phyloP scores from a whole-genome alignment of 371 early-diverging fungal genomes.

The Mucor circinelloides region DNA sequence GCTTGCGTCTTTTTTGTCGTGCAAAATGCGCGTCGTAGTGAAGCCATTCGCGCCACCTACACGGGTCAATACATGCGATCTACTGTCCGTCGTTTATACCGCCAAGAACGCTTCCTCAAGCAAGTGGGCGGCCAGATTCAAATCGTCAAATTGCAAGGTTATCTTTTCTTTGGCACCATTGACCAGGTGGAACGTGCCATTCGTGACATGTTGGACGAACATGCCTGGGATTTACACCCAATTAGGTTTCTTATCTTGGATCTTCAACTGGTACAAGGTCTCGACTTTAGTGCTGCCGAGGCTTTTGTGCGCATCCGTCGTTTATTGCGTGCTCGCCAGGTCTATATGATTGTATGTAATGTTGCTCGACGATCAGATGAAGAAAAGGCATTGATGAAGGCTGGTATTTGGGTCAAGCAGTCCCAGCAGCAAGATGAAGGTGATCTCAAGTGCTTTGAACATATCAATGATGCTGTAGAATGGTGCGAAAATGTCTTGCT shows the following conservation, averaged over 20 bases:
- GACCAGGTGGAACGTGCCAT: slow-evolving; percentile 83
- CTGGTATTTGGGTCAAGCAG: slow-evolving; percentile 75
- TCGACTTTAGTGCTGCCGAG: slow-evolving; percentile 96
- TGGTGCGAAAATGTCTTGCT: slow-evolving; percentile 93
- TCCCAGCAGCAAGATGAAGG: slow-evolving; percentile 38
- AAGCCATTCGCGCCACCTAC: slow-evolving; percentile 78
- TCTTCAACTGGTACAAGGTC: slow-evolving; percentile 83
- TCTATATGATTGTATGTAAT: slow-evolving; percentile 88
- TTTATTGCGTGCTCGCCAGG: slow-evolving; percentile 65
- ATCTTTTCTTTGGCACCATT: slow-evolving; percentile 94
- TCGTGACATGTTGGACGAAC: slow-evolving; percentile 60
- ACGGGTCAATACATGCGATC: slow-evolving; percentile 82
- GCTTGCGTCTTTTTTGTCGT: slow-evolving; percentile 95
- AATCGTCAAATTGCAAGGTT: slow-evolving; percentile 88
- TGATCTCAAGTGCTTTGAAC: slow-evolving; percentile 73
- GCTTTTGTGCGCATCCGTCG: slow-evolving; percentile 90
- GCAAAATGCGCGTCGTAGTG: slow-evolving; percentile 73
- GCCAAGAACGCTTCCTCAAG: slow-evolving; percentile 85
- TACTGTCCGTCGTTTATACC: slow-evolving; percentile 86
- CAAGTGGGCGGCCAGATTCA: slow-evolving; percentile 86
- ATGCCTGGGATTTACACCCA: slow-evolving; percentile 71
- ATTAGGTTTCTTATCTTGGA: slow-evolving; percentile 88
- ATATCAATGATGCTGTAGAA: slow-evolving; percentile 87
- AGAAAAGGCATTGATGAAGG: slow-evolving; percentile 70
- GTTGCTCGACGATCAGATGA: slow-evolving; percentile 67